Base-by-base conservation (phyloP, 2,329 filamentous ascomycete species). In the Aureobasidium lini region DNA sequence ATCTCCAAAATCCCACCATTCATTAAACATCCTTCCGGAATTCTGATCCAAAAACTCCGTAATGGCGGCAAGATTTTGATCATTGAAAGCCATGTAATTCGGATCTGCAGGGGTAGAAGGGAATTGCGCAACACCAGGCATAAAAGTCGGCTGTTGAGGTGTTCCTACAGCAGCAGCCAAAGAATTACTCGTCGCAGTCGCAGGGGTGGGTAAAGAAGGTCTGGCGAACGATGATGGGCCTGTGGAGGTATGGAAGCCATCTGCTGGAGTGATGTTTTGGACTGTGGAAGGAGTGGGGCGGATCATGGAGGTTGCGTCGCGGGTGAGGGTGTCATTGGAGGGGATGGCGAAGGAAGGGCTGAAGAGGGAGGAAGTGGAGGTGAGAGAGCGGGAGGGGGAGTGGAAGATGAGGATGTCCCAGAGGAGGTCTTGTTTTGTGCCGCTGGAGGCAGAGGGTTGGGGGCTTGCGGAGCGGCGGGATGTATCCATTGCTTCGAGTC, bases 1-100 rank as follows among this genome's bases (percentile, higher is more conserved):
- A 48, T 57, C 54, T 39, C 54, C 54, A 48, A 57, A 57, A 34
- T 57, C 54, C 54, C 54, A 57, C 54, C 54, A 57, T 9, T 57
- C 54, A 32, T 48, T 57, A n/a, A 57, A 57, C 54, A 57, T 57
- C 29, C 54, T 57, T 4, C 54, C 54, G 15, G 54, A 57, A 15
- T 57, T 57, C 28, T 57, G 54, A 48, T 57, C 54, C 54, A 57
- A 34, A 15, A 57, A 57, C 32, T 57, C 54, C 1, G 54, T 57
- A 10, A 57, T 48, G 23, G 54, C 54, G 15, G 42, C 54, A 6
- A 57, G 54, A 31, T 57, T 57, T 15, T 57, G 54, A 32, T 57
- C 54, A 9, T 48, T 57, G 15, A 57, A 57, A 3, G 54, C 18
- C 54, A 57, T 57, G 15, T 23, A 57, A n/a, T 48, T 57, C 8